Evolutionary conservation across 148 eudicot genomes (phyloP).

Genomic region (Chenopodium berlandieri): DNA sequence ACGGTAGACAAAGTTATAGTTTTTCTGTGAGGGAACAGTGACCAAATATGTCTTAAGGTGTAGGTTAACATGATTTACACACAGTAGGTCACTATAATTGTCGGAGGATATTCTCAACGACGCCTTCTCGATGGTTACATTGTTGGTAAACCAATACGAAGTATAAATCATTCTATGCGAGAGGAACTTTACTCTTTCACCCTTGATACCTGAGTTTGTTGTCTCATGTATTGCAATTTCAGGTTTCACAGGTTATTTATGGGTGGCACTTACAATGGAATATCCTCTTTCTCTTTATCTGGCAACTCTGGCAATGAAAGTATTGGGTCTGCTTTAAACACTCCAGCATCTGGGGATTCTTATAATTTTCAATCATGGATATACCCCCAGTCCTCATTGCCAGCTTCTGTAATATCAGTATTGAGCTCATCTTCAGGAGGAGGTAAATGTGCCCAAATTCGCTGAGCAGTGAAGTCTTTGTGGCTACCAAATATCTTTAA

Average conservation of each 20-base stretch:
- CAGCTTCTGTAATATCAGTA: conserved; percentile 65
- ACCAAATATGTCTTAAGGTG: not conserved
- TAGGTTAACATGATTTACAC: not conserved
- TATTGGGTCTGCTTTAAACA: conserved; percentile 15
- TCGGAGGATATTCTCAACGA: not conserved
- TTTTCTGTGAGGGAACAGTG: not conserved
- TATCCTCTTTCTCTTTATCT: conserved; percentile 34
- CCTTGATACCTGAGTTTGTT: not conserved
- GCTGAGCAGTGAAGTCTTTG: not conserved
- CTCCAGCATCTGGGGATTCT: conserved; percentile 27
- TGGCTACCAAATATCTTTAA: not conserved
- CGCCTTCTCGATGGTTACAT: not conserved
- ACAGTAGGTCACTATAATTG: not conserved
- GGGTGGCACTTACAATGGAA: conserved; percentile 44
- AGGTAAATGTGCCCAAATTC: conserved; percentile 46
- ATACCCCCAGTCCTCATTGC: conserved; percentile 86
- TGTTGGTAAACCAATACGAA: not conserved
- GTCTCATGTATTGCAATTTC: conserved; percentile 26
- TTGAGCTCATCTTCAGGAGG: conserved; percentile 56
- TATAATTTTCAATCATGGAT: conserved; percentile 69
- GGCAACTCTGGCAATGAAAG: conserved; percentile 29
- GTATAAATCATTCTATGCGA: not conserved
- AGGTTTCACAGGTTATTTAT: conserved; percentile 82
- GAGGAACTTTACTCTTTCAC: not conserved
- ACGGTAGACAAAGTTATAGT: not conserved